These are phyloP conservation scores for Penicillium mononematosum DNA, from an alignment of 495 filamentous ascomycete genomes.

Conservation along the genomic window DNA sequence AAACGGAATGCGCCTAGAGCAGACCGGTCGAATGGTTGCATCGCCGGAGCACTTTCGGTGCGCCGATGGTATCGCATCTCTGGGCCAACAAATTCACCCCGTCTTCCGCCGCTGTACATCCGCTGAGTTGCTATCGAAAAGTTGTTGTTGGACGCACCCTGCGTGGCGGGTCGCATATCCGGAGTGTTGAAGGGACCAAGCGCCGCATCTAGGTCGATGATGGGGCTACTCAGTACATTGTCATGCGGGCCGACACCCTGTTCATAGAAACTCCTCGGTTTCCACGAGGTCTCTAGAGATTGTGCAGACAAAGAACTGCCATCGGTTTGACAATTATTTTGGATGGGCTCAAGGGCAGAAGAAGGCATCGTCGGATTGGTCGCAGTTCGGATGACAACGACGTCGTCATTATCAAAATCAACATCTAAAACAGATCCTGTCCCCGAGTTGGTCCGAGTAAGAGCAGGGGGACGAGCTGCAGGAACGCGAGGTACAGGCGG, in stretches of 20 bases:
- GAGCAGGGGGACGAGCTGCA: conserved; percentile 42
- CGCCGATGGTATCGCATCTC: conserved; percentile 90
- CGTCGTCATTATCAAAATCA: conserved; percentile 55
- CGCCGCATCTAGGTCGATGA: conserved; percentile 96
- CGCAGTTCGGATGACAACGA: conserved; percentile 49
- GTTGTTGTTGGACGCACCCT: conserved; percentile 55
- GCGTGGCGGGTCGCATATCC: conserved; percentile 37
- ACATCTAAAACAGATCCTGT: conserved; percentile 47
- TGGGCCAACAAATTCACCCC: conserved; percentile 71
- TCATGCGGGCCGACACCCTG: conserved; percentile 44
- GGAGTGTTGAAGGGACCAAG: conserved; percentile 90
- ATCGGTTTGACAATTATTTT: conserved; percentile 23
- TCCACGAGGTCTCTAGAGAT: conserved; percentile 45
- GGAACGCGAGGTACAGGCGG: conserved; percentile 10
- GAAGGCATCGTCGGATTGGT: conserved; percentile 36
- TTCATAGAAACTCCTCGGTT: conserved; percentile 48
- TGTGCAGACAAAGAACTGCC: conserved; percentile 22
- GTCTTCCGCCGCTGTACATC: conserved; percentile 82
- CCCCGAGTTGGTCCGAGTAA: conserved; percentile 45
- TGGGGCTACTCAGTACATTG: conserved; percentile 61
- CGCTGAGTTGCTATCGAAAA: conserved; percentile 64
- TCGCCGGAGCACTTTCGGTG: conserved; percentile 86
- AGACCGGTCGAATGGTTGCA: conserved; percentile 75
- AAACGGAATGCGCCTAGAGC: conserved; percentile 63
- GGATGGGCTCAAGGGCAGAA: conserved; percentile 21